A percentile compares a stretch with the other conserved stretches of the same genome.
These are phyloP conservation scores for Cryptococcus sp. DNA, from an alignment of 1,284 basidiomycete genomes.

Conservation along the genomic window DNA sequence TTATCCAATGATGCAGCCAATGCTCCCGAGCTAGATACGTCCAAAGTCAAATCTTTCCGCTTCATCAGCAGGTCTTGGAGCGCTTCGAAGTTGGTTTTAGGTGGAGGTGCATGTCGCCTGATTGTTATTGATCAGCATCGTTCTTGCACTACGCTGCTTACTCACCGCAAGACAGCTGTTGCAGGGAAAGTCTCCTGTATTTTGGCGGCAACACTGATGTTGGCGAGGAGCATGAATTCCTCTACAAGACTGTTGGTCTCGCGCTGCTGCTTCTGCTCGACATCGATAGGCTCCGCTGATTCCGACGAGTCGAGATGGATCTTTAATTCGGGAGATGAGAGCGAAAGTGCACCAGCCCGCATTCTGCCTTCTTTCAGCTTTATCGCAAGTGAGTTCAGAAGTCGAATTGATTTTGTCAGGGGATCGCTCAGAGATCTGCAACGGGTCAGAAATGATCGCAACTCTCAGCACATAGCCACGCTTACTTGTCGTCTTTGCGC, in stretches of 20 bases:
- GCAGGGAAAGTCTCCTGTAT: conserved; percentile 95
- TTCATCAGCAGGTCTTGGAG: conserved; percentile 90
- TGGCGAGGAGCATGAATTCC: conserved; percentile 98
- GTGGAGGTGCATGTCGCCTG: conserved; percentile 91
- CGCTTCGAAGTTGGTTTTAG: conserved; percentile 91
- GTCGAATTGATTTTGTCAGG: conserved; percentile 82
- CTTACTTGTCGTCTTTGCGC: conserved; percentile 87
- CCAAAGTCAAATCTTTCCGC: conserved; percentile 79
- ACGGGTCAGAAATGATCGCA: background rate
- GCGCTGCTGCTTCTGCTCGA: conserved; percentile 89
- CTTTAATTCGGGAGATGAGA: conserved; percentile 97
- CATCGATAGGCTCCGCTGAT: conserved; percentile 91
- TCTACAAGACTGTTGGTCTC: conserved; percentile 98
- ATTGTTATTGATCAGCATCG: background rate
- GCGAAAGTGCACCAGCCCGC: conserved; percentile 91
- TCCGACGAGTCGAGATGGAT: conserved; percentile 92
- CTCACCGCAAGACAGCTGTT: conserved; percentile 80
- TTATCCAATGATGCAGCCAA: conserved; percentile 87
- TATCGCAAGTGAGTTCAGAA: conserved; percentile 84
- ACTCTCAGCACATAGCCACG: conserved; percentile 12
- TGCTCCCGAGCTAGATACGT: conserved; percentile 88
- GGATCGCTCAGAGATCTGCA: conserved; percentile 72
- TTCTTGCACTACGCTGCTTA: background rate
- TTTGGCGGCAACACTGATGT: conserved; percentile 87
- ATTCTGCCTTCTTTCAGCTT: conserved; percentile 86